A percentile compares a stretch with the other conserved stretches of the same genome.
Evolutionary conservation across 2,329 filamentous ascomycete species (phyloP).

Genomic region (Aspergillus pseudonomiae): DNA sequence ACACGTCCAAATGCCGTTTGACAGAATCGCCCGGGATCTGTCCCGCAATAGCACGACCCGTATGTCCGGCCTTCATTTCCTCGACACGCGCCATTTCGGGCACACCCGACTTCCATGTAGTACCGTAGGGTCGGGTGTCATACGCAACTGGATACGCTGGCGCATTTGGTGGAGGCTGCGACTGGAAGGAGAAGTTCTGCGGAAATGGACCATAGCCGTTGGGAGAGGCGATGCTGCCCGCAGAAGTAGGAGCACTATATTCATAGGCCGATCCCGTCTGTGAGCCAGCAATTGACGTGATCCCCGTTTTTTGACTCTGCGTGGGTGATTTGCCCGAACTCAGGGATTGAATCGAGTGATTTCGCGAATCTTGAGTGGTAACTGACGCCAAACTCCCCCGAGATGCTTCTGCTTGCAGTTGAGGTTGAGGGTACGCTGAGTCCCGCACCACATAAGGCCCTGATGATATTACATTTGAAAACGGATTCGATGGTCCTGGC

Average conservation of each 20-base stretch:
- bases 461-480: constrained; percentile 41
- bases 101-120: constrained; percentile 31
- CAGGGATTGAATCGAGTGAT: constrained; percentile 44
- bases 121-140: constrained; percentile 36
- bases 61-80: constrained; percentile 37
- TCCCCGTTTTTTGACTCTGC: constrained; percentile 42
- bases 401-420: constrained; percentile 38
- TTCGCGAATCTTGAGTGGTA: constrained; percentile 45
- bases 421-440: constrained; percentile 32
- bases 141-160: constrained; percentile 36
- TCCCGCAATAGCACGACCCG: constrained; percentile 29
- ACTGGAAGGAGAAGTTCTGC: constrained; percentile 37
- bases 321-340: constrained; percentile 46
- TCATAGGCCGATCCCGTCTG: constrained; percentile 43
- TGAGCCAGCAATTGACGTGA: constrained; percentile 41
- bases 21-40: constrained; percentile 51
- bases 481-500: constrained; percentile 49
- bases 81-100: constrained; percentile 34
- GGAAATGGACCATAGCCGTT: constrained; percentile 37
- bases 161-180: constrained; percentile 33
- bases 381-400: constrained; percentile 43
- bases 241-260: constrained; percentile 40
- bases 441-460: constrained; percentile 39
- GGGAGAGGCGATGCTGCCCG: constrained; percentile 44
- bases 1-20: constrained; percentile 66